Evolutionary conservation across 2,329 filamentous ascomycete genomes (phyloP), one percentile per base, ranked within the genome.

Genomic region (Arthroderma sp.): DNA sequence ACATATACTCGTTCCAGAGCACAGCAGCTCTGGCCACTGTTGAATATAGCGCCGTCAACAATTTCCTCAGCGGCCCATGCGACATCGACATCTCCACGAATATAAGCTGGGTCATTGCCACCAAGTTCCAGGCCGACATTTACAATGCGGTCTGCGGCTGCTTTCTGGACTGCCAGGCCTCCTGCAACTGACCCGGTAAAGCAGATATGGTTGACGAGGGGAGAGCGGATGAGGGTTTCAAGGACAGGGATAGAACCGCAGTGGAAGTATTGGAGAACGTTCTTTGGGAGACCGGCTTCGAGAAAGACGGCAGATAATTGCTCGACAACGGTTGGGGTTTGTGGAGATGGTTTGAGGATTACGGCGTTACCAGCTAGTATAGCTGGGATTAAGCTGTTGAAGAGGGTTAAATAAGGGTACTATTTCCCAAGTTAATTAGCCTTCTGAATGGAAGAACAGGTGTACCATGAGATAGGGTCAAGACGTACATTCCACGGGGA

Each of bases 21-120:
- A 66, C 89, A 96, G 71, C 89, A 96, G 61, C 86, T 94, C 70
- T 96, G 89, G n/a, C 89, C 89, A 42, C 88, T 94, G 69, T 96
- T 96, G 73, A 96, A 96, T 46, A 96, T 72, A n/a, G 87, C 81
- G 15, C 89, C 89, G 55, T 96, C 89, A 9, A 96, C 86, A 56
- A 96, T 91, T 65, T 95, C 87, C 53, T 84, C 87, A 0, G 89
- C 89, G 0, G 83, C 88, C 89, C 88, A 95, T 40, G 78, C 78
- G 40, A 94, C 65, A 60, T 96, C 87, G 1, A 94, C 86, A 57
- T 96, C 89, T 5, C 70, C 71, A 48, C 89, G 74, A 44, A 96
- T 74, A 58, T 95, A 96, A 27, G 89, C 89, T 4, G 89, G 85
- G 60, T 96, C 89, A 61, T 96, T 96, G 52, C 89, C 89, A 52